Percentiles rank a stretch among this genome's conserved stretches.
phyloP scores from a whole-genome alignment of 2,329 filamentous ascomycete genomes.

The Exophiala spinifera region DNA sequence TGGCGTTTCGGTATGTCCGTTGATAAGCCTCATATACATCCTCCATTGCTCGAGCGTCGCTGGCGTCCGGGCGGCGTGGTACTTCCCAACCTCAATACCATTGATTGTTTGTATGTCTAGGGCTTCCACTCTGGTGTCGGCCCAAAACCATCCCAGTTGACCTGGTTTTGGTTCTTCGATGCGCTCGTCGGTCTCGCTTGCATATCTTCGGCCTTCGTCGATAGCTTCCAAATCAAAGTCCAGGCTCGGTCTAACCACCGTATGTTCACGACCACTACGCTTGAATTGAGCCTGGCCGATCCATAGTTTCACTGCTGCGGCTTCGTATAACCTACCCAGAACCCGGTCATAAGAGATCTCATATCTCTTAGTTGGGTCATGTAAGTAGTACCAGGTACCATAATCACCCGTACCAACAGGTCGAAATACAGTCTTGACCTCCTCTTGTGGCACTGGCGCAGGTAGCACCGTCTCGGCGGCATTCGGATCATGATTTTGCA shows the following conservation, averaged over 20 bases:
- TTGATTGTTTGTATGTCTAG: conserved; percentile 56
- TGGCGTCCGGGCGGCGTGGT: conserved; percentile 45
- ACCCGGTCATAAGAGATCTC: conserved; percentile 52
- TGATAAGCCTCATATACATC: conserved; percentile 45
- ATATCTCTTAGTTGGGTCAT: conserved; percentile 40
- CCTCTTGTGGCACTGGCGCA: conserved; percentile 32
- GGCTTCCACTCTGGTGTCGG: conserved; percentile 54
- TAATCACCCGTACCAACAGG: conserved; percentile 45
- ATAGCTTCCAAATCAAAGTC: conserved; percentile 48
- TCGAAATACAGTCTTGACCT: conserved; percentile 37
- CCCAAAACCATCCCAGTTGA: conserved; percentile 53
- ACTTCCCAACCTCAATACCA: conserved; percentile 49
- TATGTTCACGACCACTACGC: conserved; percentile 33
- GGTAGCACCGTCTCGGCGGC: conserved; percentile 3
- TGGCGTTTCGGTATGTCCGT: conserved; percentile 31
- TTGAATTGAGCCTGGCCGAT: conserved; percentile 26
- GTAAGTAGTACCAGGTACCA: conserved; percentile 52
- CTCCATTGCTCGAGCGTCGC: conserved; percentile 41
- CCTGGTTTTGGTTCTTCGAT: conserved; percentile 38
- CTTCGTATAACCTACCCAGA: conserved; percentile 55
- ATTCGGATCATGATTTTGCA: conserved; percentile 5
- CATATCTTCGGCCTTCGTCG: conserved; percentile 47
- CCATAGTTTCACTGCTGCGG: conserved; percentile 42
- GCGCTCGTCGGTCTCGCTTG: conserved; percentile 46
- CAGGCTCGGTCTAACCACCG: conserved; percentile 34